Evolutionary conservation across 2,329 filamentous ascomycete genomes (phyloP), one percentile per base, ranked within the genome.

Genomic region (Coleophoma eucalyptorum): DNA sequence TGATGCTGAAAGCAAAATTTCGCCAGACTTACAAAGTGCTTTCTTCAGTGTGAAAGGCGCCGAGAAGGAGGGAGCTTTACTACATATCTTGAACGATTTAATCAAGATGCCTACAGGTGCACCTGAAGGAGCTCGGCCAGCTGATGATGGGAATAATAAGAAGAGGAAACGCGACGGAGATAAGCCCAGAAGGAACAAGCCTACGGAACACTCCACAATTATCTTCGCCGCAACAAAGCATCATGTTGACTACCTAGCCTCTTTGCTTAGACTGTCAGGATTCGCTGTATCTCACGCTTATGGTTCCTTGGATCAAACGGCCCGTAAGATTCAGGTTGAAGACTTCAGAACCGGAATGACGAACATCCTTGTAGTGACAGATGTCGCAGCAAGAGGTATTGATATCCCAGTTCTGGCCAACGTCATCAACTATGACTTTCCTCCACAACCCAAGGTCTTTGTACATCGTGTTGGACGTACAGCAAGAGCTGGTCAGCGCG

Each of bases 381-480:
- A 99, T 67, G 91, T 99, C 49, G 94, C 94, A 13, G 94, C 94
- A 19, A 82, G 94, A 76, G 93, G 94, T 83, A 95, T 99, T 55
- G 94, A 99, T 82, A 96, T 99, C 59, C 94, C 94, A 0, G 81
- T 97, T 43, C 78, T 99, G 34, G 92, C 90, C 50, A 97, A 99
- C 66, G 94, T 99, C 52, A 93, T 99, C 75, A 97, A 99, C 75
- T 99, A 96, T 70, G 93, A 97, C 65, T 99, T 99, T 58, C 93
- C 94, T 3, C 89, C 93, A 2, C 94, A 97, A 63, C 90, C 94
- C 18, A 99, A 99, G 71, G 85, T 99, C 40, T 99, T 95, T 62
- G 88, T 99, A 26, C 94, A 99, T 70, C 86, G 94, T 66, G 94
- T 99, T 43, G 94, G 94, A 62, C 86, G 94, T 72, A 99, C 95